Conservation (phyloP, 192 early-diverging fungal species). For the Rhizophagus clarus region DNA sequence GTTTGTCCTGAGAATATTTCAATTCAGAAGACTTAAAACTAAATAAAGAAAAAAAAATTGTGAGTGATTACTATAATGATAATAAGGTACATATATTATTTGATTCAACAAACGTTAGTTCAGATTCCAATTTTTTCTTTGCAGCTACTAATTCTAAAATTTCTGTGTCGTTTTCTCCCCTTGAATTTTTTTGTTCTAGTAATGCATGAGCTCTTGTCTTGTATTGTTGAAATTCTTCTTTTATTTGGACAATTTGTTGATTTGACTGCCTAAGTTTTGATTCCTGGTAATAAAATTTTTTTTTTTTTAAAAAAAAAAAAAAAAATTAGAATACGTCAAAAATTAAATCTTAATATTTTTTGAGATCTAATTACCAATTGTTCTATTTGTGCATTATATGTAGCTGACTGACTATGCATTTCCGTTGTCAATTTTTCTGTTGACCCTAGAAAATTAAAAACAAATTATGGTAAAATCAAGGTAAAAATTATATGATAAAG, state of each 20-base stretch:
- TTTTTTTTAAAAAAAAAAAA: no score
- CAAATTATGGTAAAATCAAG: not conserved
- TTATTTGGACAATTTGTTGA: conserved; percentile 46
- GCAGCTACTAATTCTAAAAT: conserved; percentile 35
- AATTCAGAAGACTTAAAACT: conserved; percentile 30
- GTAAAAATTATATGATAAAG: not conserved
- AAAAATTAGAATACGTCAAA: not conserved
- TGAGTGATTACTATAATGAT: not conserved
- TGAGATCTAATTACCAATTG: conserved; percentile 42
- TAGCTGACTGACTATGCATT: conserved; percentile 39
- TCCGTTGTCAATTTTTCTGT: conserved; percentile 41
- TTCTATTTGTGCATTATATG: conserved; percentile 38
- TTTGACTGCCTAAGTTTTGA: conserved; percentile 48
- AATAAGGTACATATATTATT: not conserved
- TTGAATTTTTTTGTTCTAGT: conserved; percentile 43
- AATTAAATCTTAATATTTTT: not conserved
- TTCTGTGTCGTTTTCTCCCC: conserved; percentile 24
- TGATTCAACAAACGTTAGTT: conserved; percentile 30
- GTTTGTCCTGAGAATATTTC: conserved; percentile 28
- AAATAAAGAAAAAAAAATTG: conserved; percentile 15
- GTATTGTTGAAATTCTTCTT: conserved; percentile 58
- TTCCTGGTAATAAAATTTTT: conserved; percentile 39
- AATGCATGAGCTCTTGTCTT: conserved; percentile 54
- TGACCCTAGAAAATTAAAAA: conserved; percentile 36
- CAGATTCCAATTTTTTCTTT: conserved; percentile 37